phyloP scores from a whole-genome alignment of 768 basidiomycete genomes.

The Brasilioporus rufonigricans region DNA sequence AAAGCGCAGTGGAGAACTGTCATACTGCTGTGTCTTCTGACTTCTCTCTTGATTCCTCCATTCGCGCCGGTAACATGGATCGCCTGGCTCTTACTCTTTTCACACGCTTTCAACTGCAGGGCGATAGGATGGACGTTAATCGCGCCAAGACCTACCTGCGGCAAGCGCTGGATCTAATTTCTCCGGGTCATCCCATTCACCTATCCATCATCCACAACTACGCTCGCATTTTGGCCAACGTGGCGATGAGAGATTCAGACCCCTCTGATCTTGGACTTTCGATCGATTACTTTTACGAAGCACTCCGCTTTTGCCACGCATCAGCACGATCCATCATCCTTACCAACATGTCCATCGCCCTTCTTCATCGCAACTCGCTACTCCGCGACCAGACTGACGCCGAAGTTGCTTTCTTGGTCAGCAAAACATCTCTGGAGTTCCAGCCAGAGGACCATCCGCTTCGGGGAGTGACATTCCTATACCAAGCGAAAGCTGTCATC shows the following conservation, averaged over 20 bases:
- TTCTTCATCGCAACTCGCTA: slow-evolving; percentile 6
- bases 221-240: slow-evolving; percentile 9
- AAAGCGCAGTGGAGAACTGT: slow-evolving; percentile 22
- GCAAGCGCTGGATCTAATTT: slow-evolving; percentile 12
- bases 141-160: slow-evolving; percentile 16
- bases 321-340: slow-evolving; percentile 7
- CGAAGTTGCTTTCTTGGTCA: slow-evolving; percentile 20
- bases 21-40: slow-evolving; percentile 7
- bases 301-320: slow-evolving; percentile 14
- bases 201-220: slow-evolving; percentile 10
- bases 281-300: slow-evolving; percentile 18
- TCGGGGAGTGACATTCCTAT: slow-evolving; percentile 12
- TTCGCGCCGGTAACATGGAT: slow-evolving; percentile 3
- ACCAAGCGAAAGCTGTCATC: slow-evolving; percentile 21
- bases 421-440: slow-evolving; percentile 9
- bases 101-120: slow-evolving; percentile 21
- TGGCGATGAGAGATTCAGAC: slow-evolving; percentile 5
- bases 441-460: slow-evolving; percentile 14
- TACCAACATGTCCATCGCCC: slow-evolving; percentile 7
- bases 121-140: slow-evolving; percentile 14
- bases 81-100: slow-evolving; percentile 16
- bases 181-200: slow-evolving; percentile 3
- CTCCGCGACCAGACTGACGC: slow-evolving; percentile 13
- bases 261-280: slow-evolving; percentile 13
- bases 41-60: slow-evolving; percentile 3